A percentile compares a stretch with the other conserved stretches of the same genome.
Conservation (phyloP, 805 yeast species). For the Aciculoconidium aculeatum region DNA sequence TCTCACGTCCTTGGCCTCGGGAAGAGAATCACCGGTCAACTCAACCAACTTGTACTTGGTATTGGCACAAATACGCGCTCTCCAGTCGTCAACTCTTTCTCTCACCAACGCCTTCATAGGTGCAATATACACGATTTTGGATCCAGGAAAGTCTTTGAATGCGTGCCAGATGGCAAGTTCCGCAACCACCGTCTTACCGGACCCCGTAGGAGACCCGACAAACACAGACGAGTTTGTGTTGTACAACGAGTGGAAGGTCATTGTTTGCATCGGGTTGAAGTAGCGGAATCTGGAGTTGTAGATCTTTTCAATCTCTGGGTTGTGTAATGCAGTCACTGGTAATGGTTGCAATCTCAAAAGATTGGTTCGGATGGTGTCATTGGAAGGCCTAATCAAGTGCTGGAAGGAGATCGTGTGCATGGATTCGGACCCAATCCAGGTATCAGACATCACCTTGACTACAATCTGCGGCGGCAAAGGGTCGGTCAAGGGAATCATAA, state of each 20-base stretch:
- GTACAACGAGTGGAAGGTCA: constrained; percentile 88
- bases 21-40: constrained; percentile 77
- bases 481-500: constrained; percentile 85
- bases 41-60: constrained; percentile 58
- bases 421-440: constrained; percentile 85
- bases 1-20: constrained; percentile 59
- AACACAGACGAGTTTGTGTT: constrained; percentile 73
- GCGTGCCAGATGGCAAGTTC: constrained; percentile 98
- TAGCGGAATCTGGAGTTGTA: constrained; percentile 67
- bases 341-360: constrained; percentile 77
- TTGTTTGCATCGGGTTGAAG: constrained; percentile 98
- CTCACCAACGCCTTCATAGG: constrained; percentile 86
- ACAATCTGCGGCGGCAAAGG: constrained; percentile 89
- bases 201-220: constrained; percentile 97
- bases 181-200: constrained; percentile 95
- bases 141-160: constrained; percentile 70
- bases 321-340: constrained; percentile 74
- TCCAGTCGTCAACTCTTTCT: constrained; percentile 82
- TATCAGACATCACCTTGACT: constrained; percentile 72
- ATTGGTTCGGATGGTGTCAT: constrained; percentile 80
- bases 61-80: constrained; percentile 41
- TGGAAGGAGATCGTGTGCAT: constrained; percentile 78
- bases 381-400: constrained; percentile 81
- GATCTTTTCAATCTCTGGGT: constrained; percentile 58
- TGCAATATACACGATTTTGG: constrained; percentile 79